Evolutionary conservation across 139 green algal genomes (phyloP).

Genomic region (Marvania coccoides): DNA sequence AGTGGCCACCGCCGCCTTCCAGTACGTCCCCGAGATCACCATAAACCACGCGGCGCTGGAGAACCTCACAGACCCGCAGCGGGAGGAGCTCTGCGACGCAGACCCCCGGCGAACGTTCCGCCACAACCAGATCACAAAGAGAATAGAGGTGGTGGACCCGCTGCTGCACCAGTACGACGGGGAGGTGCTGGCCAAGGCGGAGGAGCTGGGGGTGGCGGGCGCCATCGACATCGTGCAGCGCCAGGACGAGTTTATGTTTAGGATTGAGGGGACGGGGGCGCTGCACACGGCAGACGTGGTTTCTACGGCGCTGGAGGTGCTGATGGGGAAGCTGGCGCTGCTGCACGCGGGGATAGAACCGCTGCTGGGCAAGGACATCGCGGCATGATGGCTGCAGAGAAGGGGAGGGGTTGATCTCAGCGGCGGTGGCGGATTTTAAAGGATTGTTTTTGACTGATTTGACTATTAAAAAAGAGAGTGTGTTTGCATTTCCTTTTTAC

Average conservation of each 20-base stretch:
- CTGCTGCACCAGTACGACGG: conserved; percentile 81
- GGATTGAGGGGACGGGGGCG: conserved; percentile 77
- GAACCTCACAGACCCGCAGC: conserved; percentile 65
- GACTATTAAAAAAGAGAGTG: no score
- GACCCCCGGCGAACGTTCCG: conserved; percentile 70
- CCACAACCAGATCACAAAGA: conserved; percentile 61
- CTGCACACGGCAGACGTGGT: conserved; percentile 63
- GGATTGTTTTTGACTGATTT: no score
- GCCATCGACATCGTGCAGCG: conserved; percentile 61
- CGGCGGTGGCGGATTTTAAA: no score
- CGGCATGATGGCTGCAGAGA: no score
- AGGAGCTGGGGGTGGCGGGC: conserved; percentile 71
- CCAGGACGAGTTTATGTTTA: conserved; percentile 88
- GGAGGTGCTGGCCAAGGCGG: conserved; percentile 72
- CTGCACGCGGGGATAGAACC: conserved; percentile 16
- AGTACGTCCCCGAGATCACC: conserved; percentile 74
- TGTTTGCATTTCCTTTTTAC: no score
- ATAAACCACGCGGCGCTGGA: conserved; percentile 74
- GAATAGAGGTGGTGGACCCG: conserved; percentile 53
- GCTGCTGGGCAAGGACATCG: no score
- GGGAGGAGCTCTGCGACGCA: conserved; percentile 59
- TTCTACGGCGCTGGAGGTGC: conserved; percentile 49
- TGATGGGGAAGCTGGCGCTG: conserved; percentile 56
- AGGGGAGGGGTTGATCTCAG: no score
- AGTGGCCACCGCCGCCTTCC: conserved; percentile 77